Conservation (phyloP, 1,284 basidiomycete species). For the Pyrrhoderma noxium region DNA sequence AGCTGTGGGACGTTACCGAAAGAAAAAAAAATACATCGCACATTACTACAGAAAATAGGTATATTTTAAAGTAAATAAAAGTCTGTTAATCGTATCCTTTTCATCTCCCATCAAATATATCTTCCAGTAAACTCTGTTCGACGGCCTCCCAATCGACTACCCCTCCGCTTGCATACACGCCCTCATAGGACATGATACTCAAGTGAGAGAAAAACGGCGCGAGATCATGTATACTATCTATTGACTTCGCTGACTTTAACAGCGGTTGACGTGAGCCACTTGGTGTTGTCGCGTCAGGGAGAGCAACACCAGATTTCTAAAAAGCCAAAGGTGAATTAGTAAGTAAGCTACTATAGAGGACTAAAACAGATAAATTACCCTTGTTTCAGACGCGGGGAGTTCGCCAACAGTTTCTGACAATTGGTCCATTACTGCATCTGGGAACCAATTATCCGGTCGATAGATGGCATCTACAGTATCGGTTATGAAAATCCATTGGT, state of each 20-base stretch:
- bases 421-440: slow-evolving; percentile 87
- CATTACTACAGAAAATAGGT: background rate
- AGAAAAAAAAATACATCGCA: background rate
- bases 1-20: too few species aligned
- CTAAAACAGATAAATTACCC: slow-evolving; percentile 27
- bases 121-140: slow-evolving; percentile 70
- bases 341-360: background rate
- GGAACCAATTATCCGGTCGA: slow-evolving; percentile 74
- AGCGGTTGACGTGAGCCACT: slow-evolving; percentile 65
- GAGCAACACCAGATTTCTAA: slow-evolving; percentile 4
- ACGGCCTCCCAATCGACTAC: slow-evolving; percentile 84
- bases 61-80: too few species aligned
- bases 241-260: slow-evolving; percentile 56
- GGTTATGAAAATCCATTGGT: slow-evolving; percentile 98
- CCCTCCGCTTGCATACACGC: slow-evolving; percentile 73
- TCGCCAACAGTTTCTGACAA: slow-evolving; percentile 76
- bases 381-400: slow-evolving; percentile 41
- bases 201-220: slow-evolving; percentile 83
- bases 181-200: slow-evolving; percentile 85
- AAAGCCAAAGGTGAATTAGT: background rate
- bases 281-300: slow-evolving; percentile 18
- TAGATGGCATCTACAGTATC: slow-evolving; percentile 96
- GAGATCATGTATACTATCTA: slow-evolving; percentile 77
- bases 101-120: slow-evolving; percentile 76
- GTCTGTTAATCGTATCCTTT: background rate